A percentile compares a stretch with the other conserved stretches of the same genome.
phyloP scores from a whole-genome alignment of 2,329 filamentous ascomycete species.

The Dactylonectria estremocensis region DNA sequence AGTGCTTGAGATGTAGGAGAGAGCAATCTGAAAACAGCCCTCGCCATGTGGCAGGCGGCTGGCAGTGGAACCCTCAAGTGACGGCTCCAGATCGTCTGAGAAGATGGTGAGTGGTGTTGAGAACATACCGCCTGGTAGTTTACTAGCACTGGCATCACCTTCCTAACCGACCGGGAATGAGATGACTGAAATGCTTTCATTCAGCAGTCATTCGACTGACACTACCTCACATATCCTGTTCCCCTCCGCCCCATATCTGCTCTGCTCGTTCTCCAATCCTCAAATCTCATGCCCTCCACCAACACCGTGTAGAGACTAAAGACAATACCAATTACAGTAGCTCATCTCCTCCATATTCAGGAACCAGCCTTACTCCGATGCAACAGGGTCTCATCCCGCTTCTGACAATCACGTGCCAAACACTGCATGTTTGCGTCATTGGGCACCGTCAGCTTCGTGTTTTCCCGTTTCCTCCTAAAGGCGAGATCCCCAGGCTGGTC shows the following conservation, averaged over 20 bases:
- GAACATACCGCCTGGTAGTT: background rate
- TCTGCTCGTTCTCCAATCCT: background rate
- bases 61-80: background rate
- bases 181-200: slow-evolving; percentile 4
- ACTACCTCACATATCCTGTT: slow-evolving; percentile 8
- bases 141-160: background rate
- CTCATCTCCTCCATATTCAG: slow-evolving; percentile 17
- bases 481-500: slow-evolving; percentile 11
- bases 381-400: slow-evolving; percentile 4
- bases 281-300: slow-evolving; percentile 1
- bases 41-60: slow-evolving; percentile 14
- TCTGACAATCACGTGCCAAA: slow-evolving; percentile 2
- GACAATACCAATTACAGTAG: slow-evolving; percentile 6
- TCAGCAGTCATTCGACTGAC: slow-evolving; percentile 9
- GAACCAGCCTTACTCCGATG: slow-evolving; percentile 28
- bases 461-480: slow-evolving; percentile 1
- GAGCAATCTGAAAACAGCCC: background rate
- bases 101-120: background rate
- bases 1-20: background rate
- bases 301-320: slow-evolving; percentile 3
- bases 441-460: background rate
- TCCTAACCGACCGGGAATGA: background rate
- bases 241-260: background rate
- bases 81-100: background rate
- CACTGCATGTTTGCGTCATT: background rate